Evolutionary conservation across 257 asterid species (phyloP), one percentile per base, ranked within the genome.

Genomic region (Orobanche coerulescens): DNA sequence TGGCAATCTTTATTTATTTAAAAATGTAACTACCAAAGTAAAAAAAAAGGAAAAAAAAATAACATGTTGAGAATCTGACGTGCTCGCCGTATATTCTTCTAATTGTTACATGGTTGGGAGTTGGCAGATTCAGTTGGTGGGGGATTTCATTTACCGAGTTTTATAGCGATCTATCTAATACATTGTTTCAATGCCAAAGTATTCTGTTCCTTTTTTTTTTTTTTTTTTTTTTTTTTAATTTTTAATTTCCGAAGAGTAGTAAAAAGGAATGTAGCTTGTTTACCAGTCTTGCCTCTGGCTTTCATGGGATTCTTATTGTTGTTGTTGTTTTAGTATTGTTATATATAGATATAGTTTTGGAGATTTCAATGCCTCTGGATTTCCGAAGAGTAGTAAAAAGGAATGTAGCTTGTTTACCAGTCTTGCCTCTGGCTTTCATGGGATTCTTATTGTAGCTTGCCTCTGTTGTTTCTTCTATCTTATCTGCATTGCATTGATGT

Each of bases 161-260:
- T n/a, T n/a, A n/a, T n/a, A n/a, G n/a, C n/a, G n/a, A 30, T 30
- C 36, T 2, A 7, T 30, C 36, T 30, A 30, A 30, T 30, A 30
- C 36, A 30, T 7, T 30, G 36, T 30, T 30, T 30, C 3, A 30
- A 30, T 30, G 36, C 7, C 36, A 3, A 30, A 30, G 36, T 30
- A 30, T 30, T 30, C 36, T 30, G 3, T 30, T 30, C 36, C 36
- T 30, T 3, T 30, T 2, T 30, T 30, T 2, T 30, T 30, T 30
- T 30, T 2, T 30, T 30, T 46, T 15, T 6, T 19, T 47, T 20
- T 15, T 18, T n/a, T 47, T 20, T n/a, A n/a, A 48, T 65, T 66
- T 55, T 72, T 59, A 47, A 16, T 65, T 40, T 31, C 61, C 58
- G 15, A 54, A 68, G 72, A 69, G 65, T 54, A 67, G 36, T 47